A percentile compares a stretch with the other conserved stretches of the same genome.
Conservation (phyloP, 2,329 filamentous ascomycete genomes). For the Fusarium guadeloupense region DNA sequence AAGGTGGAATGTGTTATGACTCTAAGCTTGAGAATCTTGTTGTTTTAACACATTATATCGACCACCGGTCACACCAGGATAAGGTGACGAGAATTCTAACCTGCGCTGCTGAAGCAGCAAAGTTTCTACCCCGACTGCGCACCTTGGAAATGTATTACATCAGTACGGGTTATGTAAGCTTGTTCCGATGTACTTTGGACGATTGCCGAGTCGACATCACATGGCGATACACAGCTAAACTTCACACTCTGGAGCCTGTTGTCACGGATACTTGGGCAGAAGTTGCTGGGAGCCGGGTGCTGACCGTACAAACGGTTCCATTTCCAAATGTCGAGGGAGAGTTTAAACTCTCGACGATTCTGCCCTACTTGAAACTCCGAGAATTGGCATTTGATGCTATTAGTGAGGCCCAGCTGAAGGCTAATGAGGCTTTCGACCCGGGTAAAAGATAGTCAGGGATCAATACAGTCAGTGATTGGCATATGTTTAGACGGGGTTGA, state of each 20-base stretch:
- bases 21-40: slow-evolving; percentile 4
- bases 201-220: not conserved
- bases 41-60: not conserved
- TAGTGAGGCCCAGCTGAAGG: too few species aligned
- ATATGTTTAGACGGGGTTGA: too few species aligned
- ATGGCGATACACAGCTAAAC: slow-evolving; percentile 6
- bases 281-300: not conserved
- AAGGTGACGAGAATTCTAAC: not conserved
- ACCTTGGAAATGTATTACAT: slow-evolving; percentile 20
- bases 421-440: too few species aligned
- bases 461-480: too few species aligned
- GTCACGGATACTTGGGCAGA: not conserved
- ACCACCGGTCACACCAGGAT: rapidly evolving
- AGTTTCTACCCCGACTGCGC: not conserved
- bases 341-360: too few species aligned
- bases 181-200: slow-evolving; percentile 19
- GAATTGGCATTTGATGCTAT: too few species aligned
- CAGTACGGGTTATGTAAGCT: not conserved
- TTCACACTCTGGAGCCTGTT: not conserved
- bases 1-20: not conserved
- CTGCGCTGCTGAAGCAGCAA: not conserved
- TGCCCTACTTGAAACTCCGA: too few species aligned
- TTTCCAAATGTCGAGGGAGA: too few species aligned
- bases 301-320: too few species aligned
- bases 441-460: too few species aligned